phyloP scores from a whole-genome alignment of 2,329 filamentous ascomycete species.

The Trichoderma sp. region DNA sequence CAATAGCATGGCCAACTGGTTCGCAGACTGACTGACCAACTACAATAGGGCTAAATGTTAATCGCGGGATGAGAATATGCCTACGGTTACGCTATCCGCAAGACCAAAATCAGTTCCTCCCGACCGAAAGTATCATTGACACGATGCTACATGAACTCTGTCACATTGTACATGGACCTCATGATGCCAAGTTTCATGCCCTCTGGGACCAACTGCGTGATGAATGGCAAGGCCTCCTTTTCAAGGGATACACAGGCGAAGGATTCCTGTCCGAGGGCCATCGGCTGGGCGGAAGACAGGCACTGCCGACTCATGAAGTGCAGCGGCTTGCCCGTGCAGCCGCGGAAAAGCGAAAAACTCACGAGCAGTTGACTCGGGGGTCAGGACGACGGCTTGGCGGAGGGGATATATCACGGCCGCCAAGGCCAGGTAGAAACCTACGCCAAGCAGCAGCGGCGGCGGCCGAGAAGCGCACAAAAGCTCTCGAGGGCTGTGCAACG shows the following conservation, averaged over 20 bases:
- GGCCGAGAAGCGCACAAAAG: slow-evolving; percentile 63
- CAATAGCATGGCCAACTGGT: slow-evolving; percentile 19
- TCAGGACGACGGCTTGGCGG: slow-evolving; percentile 74
- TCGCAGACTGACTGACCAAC: neutral
- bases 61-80: slow-evolving; percentile 74
- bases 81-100: slow-evolving; percentile 74
- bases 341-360: slow-evolving; percentile 64
- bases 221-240: slow-evolving; percentile 71
- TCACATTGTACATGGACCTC: slow-evolving; percentile 82
- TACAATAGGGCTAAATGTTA: slow-evolving; percentile 67
- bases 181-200: slow-evolving; percentile 77
- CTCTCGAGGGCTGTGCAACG: slow-evolving; percentile 72
- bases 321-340: slow-evolving; percentile 70
- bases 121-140: slow-evolving; percentile 76
- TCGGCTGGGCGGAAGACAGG: slow-evolving; percentile 61
- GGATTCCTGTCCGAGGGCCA: slow-evolving; percentile 77
- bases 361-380: slow-evolving; percentile 56
- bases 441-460: slow-evolving; percentile 70
- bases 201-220: slow-evolving; percentile 88
- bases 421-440: slow-evolving; percentile 61
- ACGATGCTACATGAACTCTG: slow-evolving; percentile 92
- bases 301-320: slow-evolving; percentile 69
- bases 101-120: slow-evolving; percentile 74
- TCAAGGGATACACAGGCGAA: slow-evolving; percentile 87
- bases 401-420: slow-evolving; percentile 29